phyloP scores from a whole-genome alignment of 306 rosid genomes.

The Dalbergia oliveri region DNA sequence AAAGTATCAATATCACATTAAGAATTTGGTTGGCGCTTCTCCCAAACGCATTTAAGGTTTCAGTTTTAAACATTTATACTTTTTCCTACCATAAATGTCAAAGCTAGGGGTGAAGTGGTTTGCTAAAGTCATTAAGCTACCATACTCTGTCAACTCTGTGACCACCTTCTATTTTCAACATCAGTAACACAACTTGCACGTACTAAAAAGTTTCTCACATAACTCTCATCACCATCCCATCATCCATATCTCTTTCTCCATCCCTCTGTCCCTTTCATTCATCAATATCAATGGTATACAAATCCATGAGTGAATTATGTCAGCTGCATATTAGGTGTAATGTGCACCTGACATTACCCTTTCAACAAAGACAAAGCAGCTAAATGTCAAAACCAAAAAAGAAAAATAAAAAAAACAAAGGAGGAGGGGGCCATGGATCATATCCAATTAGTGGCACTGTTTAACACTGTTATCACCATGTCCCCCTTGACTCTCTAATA shows the following conservation, averaged over 20 bases:
- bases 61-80: not conserved
- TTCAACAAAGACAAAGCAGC: slow-evolving; percentile 17
- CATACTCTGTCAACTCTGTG: slow-evolving; percentile 9
- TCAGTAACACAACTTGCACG: not conserved
- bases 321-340: not conserved
- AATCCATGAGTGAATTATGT: not conserved
- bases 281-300: not conserved
- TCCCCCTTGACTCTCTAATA: no score
- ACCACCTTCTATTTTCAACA: slow-evolving; percentile 26
- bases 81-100: not conserved
- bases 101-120: not conserved
- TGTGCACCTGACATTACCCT: not conserved
- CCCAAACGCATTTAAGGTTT: slow-evolving; percentile 7
- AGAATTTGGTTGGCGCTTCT: slow-evolving; percentile 9
- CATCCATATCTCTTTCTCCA: not conserved
- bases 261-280: not conserved
- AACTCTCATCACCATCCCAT: not conserved
- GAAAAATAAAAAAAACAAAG: not conserved
- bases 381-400: not conserved
- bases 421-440: not conserved
- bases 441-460: not conserved
- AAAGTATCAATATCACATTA: not conserved
- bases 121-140: not conserved
- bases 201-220: not conserved
- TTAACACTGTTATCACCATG: no score